phyloP scores from a whole-genome alignment of 2,329 filamentous ascomycete species.

The Fusarium mangiferae region DNA sequence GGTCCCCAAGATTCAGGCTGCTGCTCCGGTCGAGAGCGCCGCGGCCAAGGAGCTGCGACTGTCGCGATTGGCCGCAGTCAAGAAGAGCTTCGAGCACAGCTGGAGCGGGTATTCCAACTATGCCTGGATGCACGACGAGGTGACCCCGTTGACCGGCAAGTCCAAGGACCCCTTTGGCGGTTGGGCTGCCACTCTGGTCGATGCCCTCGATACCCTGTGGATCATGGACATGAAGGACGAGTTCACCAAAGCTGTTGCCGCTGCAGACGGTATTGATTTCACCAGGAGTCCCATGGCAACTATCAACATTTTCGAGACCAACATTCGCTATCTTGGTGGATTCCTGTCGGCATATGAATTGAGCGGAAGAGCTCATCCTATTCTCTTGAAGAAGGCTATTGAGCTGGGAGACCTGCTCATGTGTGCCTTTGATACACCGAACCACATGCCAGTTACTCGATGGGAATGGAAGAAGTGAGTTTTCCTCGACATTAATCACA shows the following conservation, averaged over 20 bases:
- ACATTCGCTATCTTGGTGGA: slow-evolving; percentile 74
- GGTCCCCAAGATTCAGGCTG: slow-evolving; percentile 46
- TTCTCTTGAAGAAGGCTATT: slow-evolving; percentile 68
- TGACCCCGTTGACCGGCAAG: slow-evolving; percentile 64
- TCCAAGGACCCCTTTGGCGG: slow-evolving; percentile 68
- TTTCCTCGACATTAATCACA: not conserved
- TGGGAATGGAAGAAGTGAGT: slow-evolving; percentile 45
- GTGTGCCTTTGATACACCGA: slow-evolving; percentile 73
- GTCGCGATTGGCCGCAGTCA: slow-evolving; percentile 56
- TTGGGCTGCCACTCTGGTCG: slow-evolving; percentile 73
- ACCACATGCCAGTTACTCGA: slow-evolving; percentile 64
- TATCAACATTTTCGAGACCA: slow-evolving; percentile 75
- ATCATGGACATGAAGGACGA: slow-evolving; percentile 74
- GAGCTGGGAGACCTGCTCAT: slow-evolving; percentile 72
- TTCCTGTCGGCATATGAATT: slow-evolving; percentile 74
- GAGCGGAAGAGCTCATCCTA: slow-evolving; percentile 58
- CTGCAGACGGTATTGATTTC: slow-evolving; percentile 68
- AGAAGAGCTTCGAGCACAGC: slow-evolving; percentile 62
- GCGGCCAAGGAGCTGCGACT: slow-evolving; percentile 46
- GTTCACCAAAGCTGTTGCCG: slow-evolving; percentile 69
- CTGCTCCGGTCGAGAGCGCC: slow-evolving; percentile 46
- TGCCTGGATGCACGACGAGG: slow-evolving; percentile 72
- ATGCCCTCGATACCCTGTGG: slow-evolving; percentile 74
- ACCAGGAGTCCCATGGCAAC: slow-evolving; percentile 55
- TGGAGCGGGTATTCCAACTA: slow-evolving; percentile 69